Base-by-base conservation (phyloP, 2,329 filamentous ascomycete genomes). In the Neurospora crassa region DNA sequence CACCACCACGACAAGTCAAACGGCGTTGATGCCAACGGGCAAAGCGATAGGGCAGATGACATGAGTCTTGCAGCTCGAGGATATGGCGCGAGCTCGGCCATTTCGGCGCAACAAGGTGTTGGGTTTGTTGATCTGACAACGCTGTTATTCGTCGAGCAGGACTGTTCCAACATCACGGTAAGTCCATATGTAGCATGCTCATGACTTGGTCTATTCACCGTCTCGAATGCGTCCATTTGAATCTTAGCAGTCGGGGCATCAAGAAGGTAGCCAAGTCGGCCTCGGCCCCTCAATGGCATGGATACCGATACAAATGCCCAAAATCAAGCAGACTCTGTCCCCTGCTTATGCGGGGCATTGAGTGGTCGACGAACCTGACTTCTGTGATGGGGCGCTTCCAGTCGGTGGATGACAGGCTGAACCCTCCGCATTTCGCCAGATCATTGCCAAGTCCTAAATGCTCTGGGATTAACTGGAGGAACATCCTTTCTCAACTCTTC, bases 81-180 rank as follows among this genome's bases (percentile, higher is more conserved):
- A 0, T 97, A 97, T 78, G 92, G 93, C n/a, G 92, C 94, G 40
- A 90, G 90, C 67, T 94, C 90, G 75, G 87, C 85, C 73, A 90
- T 97, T 70, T 82, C 86, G 20, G 91, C 93, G 1, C 86, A 86
- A 43, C 71, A 84, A 8, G 87, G 90, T 0, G 85, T 91, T 40
- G 93, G 93, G 0, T 91, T 97, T 74, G 90, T 98, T 69, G 94
- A 97, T 78, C 83, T 94, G 67, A 89, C 90, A 40, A 92, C 90
- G 12, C 90, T 99, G 73, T 82, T 97, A 34, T 82, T 98, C 67
- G 81, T 86, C 0, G 85, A 89, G 73, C 80, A 82, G 1, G 92
- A 98, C 80, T 94, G 93, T 72, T 75, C 74, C 16, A 75, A 79
- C 6, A 69, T 83, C 69, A 77, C 79, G 78, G 83, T 85, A 79